These are phyloP conservation scores for Myxozyma neotropica DNA, from an alignment of 805 yeast species.

Conservation along the genomic window DNA sequence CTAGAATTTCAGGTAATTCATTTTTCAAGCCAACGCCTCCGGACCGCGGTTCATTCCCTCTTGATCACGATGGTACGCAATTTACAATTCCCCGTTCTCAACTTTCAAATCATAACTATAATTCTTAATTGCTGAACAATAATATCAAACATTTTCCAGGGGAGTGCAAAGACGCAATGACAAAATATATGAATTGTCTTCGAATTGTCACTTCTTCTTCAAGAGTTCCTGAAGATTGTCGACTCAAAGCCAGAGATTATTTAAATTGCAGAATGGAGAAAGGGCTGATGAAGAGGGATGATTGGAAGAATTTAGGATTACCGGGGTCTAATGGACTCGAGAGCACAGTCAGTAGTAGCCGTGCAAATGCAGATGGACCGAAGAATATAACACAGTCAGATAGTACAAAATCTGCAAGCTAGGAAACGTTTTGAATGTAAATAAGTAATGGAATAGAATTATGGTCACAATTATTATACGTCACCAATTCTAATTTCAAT, in stretches of 20 bases:
- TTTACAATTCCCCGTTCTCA: neutral
- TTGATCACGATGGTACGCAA: constrained; percentile 70
- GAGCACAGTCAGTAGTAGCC: neutral
- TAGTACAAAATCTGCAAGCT: no score
- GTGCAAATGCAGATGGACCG: no score
- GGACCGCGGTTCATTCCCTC: constrained; percentile 92
- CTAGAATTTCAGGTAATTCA: constrained; percentile 2
- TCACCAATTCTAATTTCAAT: neutral
- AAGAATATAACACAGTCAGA: no score
- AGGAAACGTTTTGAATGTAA: no score
- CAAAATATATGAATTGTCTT: constrained; percentile 74
- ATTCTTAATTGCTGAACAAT: no score
- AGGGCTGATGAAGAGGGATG: constrained; percentile 60
- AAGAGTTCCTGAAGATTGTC: constrained; percentile 88
- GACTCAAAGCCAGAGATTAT: constrained; percentile 79
- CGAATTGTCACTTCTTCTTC: constrained; percentile 63
- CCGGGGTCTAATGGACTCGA: constrained; percentile 43
- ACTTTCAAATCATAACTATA: no score
- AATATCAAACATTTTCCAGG: no score
- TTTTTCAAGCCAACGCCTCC: constrained; percentile 76
- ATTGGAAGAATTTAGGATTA: constrained; percentile 63
- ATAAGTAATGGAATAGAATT: no score
- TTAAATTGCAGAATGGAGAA: constrained; percentile 84
- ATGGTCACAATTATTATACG: neutral
- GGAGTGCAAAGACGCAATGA: constrained; percentile 79